Evolutionary conservation across 495 filamentous ascomycete genomes (phyloP), one percentile per base, ranked within the genome.

Genomic region (Evernia prunastri): DNA sequence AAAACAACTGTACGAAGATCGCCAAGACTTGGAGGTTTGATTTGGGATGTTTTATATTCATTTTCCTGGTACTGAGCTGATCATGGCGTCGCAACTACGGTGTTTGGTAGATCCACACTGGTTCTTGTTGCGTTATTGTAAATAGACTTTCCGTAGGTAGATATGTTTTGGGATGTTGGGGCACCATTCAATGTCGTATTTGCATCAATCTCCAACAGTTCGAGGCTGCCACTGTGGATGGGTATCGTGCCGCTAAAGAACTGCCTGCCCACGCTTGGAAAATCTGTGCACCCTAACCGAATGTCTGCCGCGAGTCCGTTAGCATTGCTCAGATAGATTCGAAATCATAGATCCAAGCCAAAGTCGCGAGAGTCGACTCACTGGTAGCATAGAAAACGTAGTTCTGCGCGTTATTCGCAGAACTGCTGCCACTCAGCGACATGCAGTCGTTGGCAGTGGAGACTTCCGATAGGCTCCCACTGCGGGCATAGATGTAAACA

Each of bases 301-400:
- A 62, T 20, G 13, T 62, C 60, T 62, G 49, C n/a, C 4, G 31
- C 13, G 23, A 23, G 4, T 27, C 20, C n/a, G 12, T 18, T 8
- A 54, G 51, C 51, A 54, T 17, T 1, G 15, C n/a, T 6, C 45
- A 33, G 27, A 9, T 17, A 15, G 8, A 9, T 51, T n/a, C 29
- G 27, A 15, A 7, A 8, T 49, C 2, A 23, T 29, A 35, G 2
- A 31, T 1, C 5, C 15, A 29, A 61, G 33, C 25, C 13, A 54
- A 37, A 10, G 11, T 31, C n/a, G 27, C 20, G 56, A 3, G n/a
- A n/a, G 31, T 31, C 33, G 9, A 64, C 40, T 58, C 17, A 66
- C 64, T 66, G 1, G 64, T 49, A 18, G 47, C 64, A 61, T 66
- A 66, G 31, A 33, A 66, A 12, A 37, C 43, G 40, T 27, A 61